Evolutionary conservation across 1,284 basidiomycete genomes (phyloP).

Genomic region (Caloboletus inedulis): DNA sequence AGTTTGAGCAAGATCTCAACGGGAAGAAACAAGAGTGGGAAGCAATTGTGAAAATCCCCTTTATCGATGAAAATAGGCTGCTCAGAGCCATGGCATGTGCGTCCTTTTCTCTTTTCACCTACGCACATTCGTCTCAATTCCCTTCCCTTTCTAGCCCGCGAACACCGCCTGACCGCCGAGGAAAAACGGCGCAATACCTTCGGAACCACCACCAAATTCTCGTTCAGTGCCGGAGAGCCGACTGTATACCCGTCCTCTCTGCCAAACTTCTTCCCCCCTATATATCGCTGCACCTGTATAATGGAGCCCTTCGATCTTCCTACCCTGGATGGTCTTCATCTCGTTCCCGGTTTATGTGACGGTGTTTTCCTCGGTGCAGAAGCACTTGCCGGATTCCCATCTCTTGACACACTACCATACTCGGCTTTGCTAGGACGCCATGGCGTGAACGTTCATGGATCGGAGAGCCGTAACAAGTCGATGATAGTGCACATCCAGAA

Average conservation of each 20-base stretch:
- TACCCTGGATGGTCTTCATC: constrained; percentile 80
- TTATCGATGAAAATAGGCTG: constrained; percentile 86
- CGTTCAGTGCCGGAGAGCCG: constrained; percentile 62
- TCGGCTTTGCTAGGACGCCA: constrained; percentile 78
- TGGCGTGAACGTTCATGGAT: constrained; percentile 91
- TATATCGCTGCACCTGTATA: constrained; percentile 78
- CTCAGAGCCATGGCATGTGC: constrained; percentile 78
- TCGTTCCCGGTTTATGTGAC: constrained; percentile 84
- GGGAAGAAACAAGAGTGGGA: constrained; percentile 99
- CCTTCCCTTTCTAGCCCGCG: constrained; percentile 52
- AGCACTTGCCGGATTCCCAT: constrained; percentile 95
- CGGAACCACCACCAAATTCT: constrained; percentile 81
- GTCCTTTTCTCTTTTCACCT: constrained; percentile 24
- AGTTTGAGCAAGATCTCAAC: constrained; percentile 93
- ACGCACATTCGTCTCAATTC: not conserved
- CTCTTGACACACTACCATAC: constrained; percentile 86
- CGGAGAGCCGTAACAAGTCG: constrained; percentile 87
- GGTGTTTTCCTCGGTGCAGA: constrained; percentile 86
- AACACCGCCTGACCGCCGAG: constrained; percentile 73
- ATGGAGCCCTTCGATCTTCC: constrained; percentile 86
- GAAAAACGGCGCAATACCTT: constrained; percentile 78
- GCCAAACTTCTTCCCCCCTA: constrained; percentile 91
- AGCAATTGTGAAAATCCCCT: constrained; percentile 98
- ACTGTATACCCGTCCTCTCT: constrained; percentile 84
- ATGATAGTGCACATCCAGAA: constrained; percentile 89